Evolutionary conservation across 768 basidiomycete genomes (phyloP), one percentile per base, ranked within the genome.

Genomic region (Kwoniella sp.): DNA sequence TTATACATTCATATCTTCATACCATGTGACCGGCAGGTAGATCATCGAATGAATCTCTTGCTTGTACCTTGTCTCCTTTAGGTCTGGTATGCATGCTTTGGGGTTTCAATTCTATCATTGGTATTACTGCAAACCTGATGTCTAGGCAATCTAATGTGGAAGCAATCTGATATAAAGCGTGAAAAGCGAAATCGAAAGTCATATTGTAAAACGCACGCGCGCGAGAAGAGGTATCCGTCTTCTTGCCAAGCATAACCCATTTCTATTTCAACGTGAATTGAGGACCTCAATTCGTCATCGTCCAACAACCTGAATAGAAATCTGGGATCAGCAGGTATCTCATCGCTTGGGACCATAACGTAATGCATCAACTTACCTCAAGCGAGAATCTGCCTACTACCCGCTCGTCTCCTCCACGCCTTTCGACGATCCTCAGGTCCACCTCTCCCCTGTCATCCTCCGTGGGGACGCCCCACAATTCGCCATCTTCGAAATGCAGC

Each of bases 401-500:
- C 37, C 55, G 57, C 60, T 73, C 69, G 5, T 38, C 61, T 7
- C 63, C 70, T 15, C 47, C 52, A 17, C 38, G 38, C 37, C 65
- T 68, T 65, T 75, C 74, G 4, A 75, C 63, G 25, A 75, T 65
- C 31, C 72, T 60, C 12, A 75, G 37, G 37, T 75, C 66, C 57
- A 69, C 67, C 13, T 67, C 63, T 1, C 73, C 77, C 45, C 68
- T 60, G 45, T 73, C 70, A 38, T 61, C 66, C 30, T 71, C 65
- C 12, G 62, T 59, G 2, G 78, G 73, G n/a, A 76, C 71, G n/a
- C 78, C 78, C 73, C 77, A 78, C 45, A 79, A 63, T 53, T 78
- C 77, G 56, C 73, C 69, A 62, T 70, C 75, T 28, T 78, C 77
- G 59, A 77, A 79, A 41, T 74, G 68, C 41, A 79, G 51, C 77